These are phyloP conservation scores for Syzygium aqueum DNA, from an alignment of 345 rosid species.

Conservation along the genomic window DNA sequence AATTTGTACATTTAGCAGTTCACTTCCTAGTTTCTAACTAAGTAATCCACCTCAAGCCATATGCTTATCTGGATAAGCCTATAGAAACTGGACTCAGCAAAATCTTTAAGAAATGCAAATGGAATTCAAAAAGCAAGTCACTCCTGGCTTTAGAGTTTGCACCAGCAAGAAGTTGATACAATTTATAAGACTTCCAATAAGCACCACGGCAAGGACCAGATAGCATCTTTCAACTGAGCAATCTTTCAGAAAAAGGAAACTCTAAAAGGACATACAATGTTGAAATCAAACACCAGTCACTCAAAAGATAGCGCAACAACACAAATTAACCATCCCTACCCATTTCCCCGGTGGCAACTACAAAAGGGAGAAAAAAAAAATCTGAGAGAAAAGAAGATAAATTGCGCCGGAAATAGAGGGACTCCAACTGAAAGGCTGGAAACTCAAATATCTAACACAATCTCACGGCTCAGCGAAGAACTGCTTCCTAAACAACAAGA, in stretches of 20 bases:
- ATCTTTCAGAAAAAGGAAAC: neutral
- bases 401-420: neutral
- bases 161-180: neutral
- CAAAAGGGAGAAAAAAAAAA: neutral
- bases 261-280: neutral
- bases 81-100: neutral
- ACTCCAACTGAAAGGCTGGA: neutral
- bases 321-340: neutral
- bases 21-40: neutral
- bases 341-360: neutral
- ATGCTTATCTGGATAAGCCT: neutral
- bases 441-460: neutral
- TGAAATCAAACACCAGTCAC: neutral
- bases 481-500: neutral
- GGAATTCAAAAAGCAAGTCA: neutral
- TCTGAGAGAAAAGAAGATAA: neutral
- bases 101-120: neutral
- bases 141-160: neutral
- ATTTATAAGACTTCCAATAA: neutral
- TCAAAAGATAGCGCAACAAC: neutral
- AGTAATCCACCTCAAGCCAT: neutral
- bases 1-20: neutral
- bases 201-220: neutral
- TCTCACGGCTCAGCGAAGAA: neutral
- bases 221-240: neutral